Evolutionary conservation across 139 green algal species (phyloP), one percentile per base, ranked within the genome.

Genomic region (Chlamydomonas eustigma): DNA sequence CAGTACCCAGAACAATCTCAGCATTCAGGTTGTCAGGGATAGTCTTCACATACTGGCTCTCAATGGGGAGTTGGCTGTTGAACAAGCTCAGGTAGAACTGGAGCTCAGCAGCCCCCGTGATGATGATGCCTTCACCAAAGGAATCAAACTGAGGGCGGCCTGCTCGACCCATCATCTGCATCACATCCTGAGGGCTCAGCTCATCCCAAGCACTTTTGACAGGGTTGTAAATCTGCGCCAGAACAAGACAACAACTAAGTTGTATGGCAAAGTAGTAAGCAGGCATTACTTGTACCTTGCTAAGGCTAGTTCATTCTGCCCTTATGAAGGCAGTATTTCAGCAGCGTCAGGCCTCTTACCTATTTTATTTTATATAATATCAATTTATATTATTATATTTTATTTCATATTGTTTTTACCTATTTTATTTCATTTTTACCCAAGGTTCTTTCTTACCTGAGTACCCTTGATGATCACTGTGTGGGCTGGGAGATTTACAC

Each of bases 401-500:
- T n/a, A n/a, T n/a, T n/a, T n/a, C n/a, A n/a, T n/a, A n/a, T n/a
- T n/a, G n/a, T n/a, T n/a, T n/a, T n/a, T n/a, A n/a, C n/a, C n/a
- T n/a, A n/a, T n/a, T n/a, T n/a, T n/a, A n/a, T n/a, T n/a, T n/a
- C n/a, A n/a, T n/a, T n/a, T n/a, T n/a, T n/a, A n/a, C n/a, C n/a
- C n/a, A n/a, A n/a, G n/a, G n/a, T 32, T 69, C 5, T 5, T 58
- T n/a, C 64, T 1, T 38, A 85, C 73, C 81, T 90, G 84, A 3
- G 95, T 99, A 78, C 95, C 95, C 85, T 99, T 99, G 92, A 99
- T 99, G 84, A 99, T 97, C 72, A 99, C 95, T 2, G 91, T 98
- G 87, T 99, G 95, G 0, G 95, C 95, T 3, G 95, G 95, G 77
- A 99, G 92, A 88, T 99, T 99, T 39, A 99, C 95, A 37, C 95